Base-by-base conservation (phyloP, 2,329 filamentous ascomycete genomes). In the Sclerotinia borealis region DNA sequence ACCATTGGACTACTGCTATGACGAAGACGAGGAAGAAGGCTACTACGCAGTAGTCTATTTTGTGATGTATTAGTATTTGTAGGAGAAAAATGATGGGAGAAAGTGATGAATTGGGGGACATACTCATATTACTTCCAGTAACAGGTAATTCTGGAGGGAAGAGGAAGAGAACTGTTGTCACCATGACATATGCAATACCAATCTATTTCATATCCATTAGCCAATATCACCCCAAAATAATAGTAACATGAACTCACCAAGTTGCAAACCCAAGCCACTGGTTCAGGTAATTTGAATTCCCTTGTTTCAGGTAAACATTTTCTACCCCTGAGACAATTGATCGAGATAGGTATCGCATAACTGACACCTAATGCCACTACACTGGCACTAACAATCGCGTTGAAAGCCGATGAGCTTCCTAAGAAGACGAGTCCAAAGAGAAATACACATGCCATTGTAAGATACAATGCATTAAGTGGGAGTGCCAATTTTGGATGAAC, bases 331-430 rank as follows among this genome's bases (percentile, higher is more conserved):
- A 89, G 73, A 63, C 85, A 82, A 69, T 92, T 90, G 69, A 92
- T 85, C 0, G 83, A 79, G 47, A 90, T 82, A 0, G 89, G 90
- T 36, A 92, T 89, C 17, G 83, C 89, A 68, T 92, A 92, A 4
- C 86, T 87, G 5, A 92, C 77, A 13, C 88, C 86, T 0, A 92
- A 79, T 1, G 89, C 83, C 8, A 92, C 88, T 0, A 92, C 89
- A 0, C 86, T 88, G 0, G 87, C 83, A 0, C 86, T 85, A 5
- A 89, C 81, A 68, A 91, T 89, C 19, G 88, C 88, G 59, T 89
- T 90, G 75, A 91, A 90, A 0, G 88, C 87, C 64, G 83, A 85
- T 63, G 76, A 79, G 1, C 87, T 90, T 0, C 60, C 87, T 2
- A 91, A 78, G 74, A 89, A 89, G 64, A 91, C 85, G 62, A 83